Percentiles rank a stretch among this genome's conserved stretches.
Evolutionary conservation across 495 filamentous ascomycete species (phyloP).

Genomic region (Penicillium coffeae): DNA sequence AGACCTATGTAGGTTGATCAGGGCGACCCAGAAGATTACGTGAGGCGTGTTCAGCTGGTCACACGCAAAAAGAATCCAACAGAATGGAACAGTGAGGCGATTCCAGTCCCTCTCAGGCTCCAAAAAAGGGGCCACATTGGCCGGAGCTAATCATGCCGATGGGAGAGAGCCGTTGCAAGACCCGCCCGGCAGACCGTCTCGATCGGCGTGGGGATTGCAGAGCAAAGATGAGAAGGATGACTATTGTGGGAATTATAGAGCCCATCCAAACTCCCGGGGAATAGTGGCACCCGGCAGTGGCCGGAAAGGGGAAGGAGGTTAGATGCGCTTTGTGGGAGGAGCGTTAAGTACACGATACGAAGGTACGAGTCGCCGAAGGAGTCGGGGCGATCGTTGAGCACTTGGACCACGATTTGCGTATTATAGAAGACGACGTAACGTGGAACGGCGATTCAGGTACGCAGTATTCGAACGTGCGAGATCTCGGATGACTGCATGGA

Average conservation of each 20-base stretch:
- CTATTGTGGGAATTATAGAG: not conserved
- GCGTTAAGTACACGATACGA: conserved; percentile 6
- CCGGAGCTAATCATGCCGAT: no score
- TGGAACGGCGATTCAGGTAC: no score
- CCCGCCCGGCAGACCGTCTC: conserved; percentile 22
- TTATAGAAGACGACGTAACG: conserved; percentile 19
- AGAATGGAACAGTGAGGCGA: not conserved
- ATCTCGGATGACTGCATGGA: no score
- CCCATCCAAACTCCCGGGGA: no score
- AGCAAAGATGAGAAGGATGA: not conserved
- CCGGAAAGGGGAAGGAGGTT: not conserved
- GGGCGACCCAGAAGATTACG: no score
- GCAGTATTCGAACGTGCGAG: no score
- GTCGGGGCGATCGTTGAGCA: conserved; percentile 5
- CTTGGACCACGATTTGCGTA: conserved; percentile 11
- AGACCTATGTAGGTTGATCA: no score
- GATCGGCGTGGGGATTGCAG: conserved; percentile 19
- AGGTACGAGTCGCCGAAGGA: conserved; percentile 2
- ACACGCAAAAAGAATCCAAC: no score
- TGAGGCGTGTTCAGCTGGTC: no score
- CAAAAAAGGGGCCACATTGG: no score
- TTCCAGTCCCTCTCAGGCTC: no score
- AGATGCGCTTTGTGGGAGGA: not conserved
- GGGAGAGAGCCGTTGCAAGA: conserved; percentile 28
- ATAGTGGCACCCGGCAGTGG: no score